Evolutionary conservation across 1,139 yeast genomes (phyloP).

Genomic region (Suhomyces wounanorum): DNA sequence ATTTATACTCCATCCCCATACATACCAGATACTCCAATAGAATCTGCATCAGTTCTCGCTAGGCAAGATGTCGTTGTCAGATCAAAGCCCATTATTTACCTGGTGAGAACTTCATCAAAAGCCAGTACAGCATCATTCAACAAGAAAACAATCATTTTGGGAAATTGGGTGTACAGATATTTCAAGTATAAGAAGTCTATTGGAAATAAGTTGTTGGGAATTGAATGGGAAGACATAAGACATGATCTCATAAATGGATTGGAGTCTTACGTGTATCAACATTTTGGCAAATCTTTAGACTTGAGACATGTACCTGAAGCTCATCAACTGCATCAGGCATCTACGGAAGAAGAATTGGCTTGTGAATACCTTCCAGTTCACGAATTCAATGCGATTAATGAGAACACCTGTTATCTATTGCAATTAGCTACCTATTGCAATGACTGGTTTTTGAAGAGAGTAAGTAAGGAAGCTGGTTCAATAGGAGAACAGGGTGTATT

Average conservation of each 20-base stretch:
- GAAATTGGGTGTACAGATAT: slow-evolving; percentile 38
- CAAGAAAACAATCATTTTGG: slow-evolving; percentile 29
- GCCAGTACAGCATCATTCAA: slow-evolving; percentile 34
- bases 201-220: slow-evolving; percentile 42
- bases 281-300: slow-evolving; percentile 31
- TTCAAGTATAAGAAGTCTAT: slow-evolving; percentile 43
- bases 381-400: slow-evolving; percentile 39
- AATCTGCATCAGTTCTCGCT: slow-evolving; percentile 23
- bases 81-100: slow-evolving; percentile 34
- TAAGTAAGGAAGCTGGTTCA: slow-evolving; percentile 3
- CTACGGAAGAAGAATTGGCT: slow-evolving; percentile 19
- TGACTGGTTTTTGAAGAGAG: slow-evolving; percentile 25
- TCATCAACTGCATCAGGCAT: slow-evolving; percentile 5
- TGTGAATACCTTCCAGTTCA: slow-evolving; percentile 35
- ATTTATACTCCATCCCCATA: slow-evolving; percentile 5
- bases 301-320: slow-evolving; percentile 7
- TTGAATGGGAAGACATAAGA: slow-evolving; percentile 51
- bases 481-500: slow-evolving; percentile 5
- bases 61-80: slow-evolving; percentile 26
- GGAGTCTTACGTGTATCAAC: slow-evolving; percentile 38
- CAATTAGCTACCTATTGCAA: slow-evolving; percentile 31
- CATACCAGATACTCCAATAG: slow-evolving; percentile 14
- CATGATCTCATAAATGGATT: slow-evolving; percentile 42
- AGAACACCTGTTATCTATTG: slow-evolving; percentile 31
- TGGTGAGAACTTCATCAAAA: slow-evolving; percentile 32